Percentiles rank a stretch among this genome's conserved stretches.
Conservation (phyloP, 129 eudicot genomes). For the Mikania micrantha region DNA sequence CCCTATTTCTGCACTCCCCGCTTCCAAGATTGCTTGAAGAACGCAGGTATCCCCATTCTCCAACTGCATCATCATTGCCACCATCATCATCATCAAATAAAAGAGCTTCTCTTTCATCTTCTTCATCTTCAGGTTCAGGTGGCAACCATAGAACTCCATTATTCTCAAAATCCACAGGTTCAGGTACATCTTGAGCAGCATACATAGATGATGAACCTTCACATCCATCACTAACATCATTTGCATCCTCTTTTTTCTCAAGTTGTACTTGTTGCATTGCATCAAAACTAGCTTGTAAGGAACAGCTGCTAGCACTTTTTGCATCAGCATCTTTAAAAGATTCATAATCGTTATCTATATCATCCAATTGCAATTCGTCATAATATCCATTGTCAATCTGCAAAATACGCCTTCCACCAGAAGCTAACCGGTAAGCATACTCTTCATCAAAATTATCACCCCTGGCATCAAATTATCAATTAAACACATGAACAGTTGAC, state of each 20-base stretch:
- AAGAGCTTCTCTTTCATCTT: slow-evolving; percentile 76
- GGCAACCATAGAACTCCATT: slow-evolving; percentile 98
- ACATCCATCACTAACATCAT: slow-evolving; percentile 60
- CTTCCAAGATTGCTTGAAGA: slow-evolving; percentile 67
- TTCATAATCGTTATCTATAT: slow-evolving; percentile 34
- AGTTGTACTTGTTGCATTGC: slow-evolving; percentile 42
- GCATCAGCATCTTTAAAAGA: slow-evolving; percentile 42
- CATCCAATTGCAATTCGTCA: slow-evolving; percentile 43
- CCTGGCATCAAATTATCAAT: slow-evolving; percentile 43
- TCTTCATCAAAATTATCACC: slow-evolving; percentile 71
- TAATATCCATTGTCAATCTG: slow-evolving; percentile 43
- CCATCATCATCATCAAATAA: slow-evolving; percentile 51
- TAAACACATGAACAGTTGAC: slow-evolving; percentile 2
- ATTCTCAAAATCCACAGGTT: slow-evolving; percentile 93
- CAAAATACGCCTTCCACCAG: slow-evolving; percentile 34
- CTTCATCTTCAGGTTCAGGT: slow-evolving; percentile 99
- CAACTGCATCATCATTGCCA: slow-evolving; percentile 63
- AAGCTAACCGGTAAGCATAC: slow-evolving; percentile 39
- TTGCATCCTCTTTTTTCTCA: slow-evolving; percentile 36
- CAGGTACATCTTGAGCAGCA: slow-evolving; percentile 61
- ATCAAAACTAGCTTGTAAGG: slow-evolving; percentile 40
- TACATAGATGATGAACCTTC: slow-evolving; percentile 76
- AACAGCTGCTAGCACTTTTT: slow-evolving; percentile 39
- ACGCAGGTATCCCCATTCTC: slow-evolving; percentile 76
- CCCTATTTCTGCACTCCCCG: slow-evolving; percentile 63